These are phyloP conservation scores for Pseudohalonectria lignicola DNA, from an alignment of 2,329 filamentous ascomycete species.

Conservation along the genomic window DNA sequence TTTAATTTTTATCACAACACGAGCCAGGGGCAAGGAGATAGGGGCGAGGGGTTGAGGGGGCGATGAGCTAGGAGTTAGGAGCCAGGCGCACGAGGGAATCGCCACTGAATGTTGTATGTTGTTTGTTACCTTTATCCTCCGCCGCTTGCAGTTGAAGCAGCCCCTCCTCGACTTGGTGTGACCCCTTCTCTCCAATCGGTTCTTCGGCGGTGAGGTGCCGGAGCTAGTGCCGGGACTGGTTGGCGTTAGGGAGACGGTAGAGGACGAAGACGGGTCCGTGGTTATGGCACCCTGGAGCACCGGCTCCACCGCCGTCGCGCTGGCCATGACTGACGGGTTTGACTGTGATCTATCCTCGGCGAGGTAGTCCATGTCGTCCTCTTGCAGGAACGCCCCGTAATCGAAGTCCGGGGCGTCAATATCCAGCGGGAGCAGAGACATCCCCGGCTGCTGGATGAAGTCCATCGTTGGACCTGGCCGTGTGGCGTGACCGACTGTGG, in stretches of 20 bases:
- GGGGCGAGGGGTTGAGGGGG: not conserved
- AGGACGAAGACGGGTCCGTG: too few species aligned
- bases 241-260: too few species aligned
- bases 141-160: conserved; percentile 57
- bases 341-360: conserved; percentile 15
- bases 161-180: conserved; percentile 56
- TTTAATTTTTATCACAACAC: too few species aligned
- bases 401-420: conserved; percentile 22
- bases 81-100: too few species aligned
- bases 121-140: conserved; percentile 53
- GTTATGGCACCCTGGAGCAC: too few species aligned
- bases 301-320: too few species aligned
- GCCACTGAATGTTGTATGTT: too few species aligned
- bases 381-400: conserved; percentile 25
- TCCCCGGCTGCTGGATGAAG: conserved; percentile 1
- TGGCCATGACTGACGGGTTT: conserved; percentile 13
- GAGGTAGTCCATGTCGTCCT: conserved; percentile 13
- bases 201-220: conserved; percentile 12
- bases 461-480: not conserved
- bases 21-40: not conserved
- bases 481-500: not conserved
- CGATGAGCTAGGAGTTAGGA: too few species aligned
- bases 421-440: conserved; percentile 16
- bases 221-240: conserved; percentile 7
- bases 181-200: conserved; percentile 42